A percentile compares a stretch with the other conserved stretches of the same genome.
Conservation (phyloP, 2,329 filamentous ascomycete species). For the Xylaria sp. region DNA sequence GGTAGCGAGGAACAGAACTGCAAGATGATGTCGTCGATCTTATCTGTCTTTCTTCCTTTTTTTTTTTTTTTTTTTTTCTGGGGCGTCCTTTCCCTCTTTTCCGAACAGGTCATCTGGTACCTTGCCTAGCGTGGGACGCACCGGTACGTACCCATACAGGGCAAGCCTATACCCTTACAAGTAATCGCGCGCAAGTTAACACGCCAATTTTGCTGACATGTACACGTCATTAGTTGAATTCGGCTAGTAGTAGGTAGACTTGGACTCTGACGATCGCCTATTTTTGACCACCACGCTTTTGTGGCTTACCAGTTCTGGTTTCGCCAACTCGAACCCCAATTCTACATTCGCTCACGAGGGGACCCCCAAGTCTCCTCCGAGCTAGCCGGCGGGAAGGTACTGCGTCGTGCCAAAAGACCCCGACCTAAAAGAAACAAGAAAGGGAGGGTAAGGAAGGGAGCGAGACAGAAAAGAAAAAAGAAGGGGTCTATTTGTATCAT, state of each 20-base stretch:
- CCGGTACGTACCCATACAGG: too few species aligned
- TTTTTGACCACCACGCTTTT: constrained; percentile 30
- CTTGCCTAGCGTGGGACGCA: neutral
- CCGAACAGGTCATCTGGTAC: neutral
- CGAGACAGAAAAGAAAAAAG: neutral
- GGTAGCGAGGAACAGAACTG: neutral
- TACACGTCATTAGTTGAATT: neutral
- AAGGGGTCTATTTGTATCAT: neutral
- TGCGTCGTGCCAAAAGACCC: neutral
- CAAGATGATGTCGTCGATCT: constrained; percentile 23
- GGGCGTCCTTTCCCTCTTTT: neutral
- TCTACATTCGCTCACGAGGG: neutral
- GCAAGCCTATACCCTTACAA: too few species aligned
- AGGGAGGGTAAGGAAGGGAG: neutral
- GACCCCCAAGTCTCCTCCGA: constrained; percentile 12
- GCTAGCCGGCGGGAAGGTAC: constrained; percentile 17
- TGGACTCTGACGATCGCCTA: neutral
- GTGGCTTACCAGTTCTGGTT: constrained; percentile 3
- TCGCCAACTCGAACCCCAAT: constrained; percentile 5
- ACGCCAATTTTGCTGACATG: too few species aligned
- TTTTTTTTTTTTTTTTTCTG: neutral
- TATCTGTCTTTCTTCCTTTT: too few species aligned
- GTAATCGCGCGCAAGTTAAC: too few species aligned
- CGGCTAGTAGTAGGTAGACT: neutral
- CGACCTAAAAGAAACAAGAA: neutral